Base-by-base conservation (phyloP, 352 stramenopile species). In the Elongisporangium prolatum region DNA sequence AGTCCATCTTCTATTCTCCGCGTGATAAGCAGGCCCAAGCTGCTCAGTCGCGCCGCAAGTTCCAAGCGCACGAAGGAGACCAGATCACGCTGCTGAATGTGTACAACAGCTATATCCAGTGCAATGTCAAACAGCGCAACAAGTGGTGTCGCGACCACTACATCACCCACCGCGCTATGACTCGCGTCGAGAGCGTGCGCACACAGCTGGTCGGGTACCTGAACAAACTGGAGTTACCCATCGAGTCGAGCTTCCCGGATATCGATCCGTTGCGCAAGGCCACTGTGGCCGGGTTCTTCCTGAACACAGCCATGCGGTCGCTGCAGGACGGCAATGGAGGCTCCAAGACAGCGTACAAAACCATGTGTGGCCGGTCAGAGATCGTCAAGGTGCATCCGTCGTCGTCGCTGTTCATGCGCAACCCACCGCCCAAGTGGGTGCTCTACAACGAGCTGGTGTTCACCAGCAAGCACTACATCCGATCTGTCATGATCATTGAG, bases 381-480 rank as follows among this genome's bases (percentile, higher is more conserved):
- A 78, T 93, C 21, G 85, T 95, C 34, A 93, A 95, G 59, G 82
- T 97, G 52, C 89, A 97, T 52, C 89, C 89, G 25, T 95, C 86
- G 38, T 96, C 87, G 40, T 90, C 82, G 38, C 63, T 96, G 22
- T 96, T 95, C 60, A 92, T 91, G 84, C 86, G 86, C 50, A 95
- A 96, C 57, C 86, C 88, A 17, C 76, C 85, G 38, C 85, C 84
- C 1, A 89, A 95, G 58, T 95, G 74, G 70, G 76, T 96, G 50
- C 73, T 96, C 16, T 95, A 92, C 71, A 94, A 96, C 60, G 89
- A 97, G 63, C 72, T 97, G 44, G 86, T 97, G 57, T 93, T 93
- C 62, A 97, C 89, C 21, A 95, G 84, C 66, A 95, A 95, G 58
- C 86, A 97, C 64, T 97, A 96, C 71, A 92, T 96, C 61, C 84